Evolutionary conservation across 192 early-diverging fungal genomes (phyloP), one percentile per base, ranked within the genome.

Genomic region (Irineochytrium annulatum): DNA sequence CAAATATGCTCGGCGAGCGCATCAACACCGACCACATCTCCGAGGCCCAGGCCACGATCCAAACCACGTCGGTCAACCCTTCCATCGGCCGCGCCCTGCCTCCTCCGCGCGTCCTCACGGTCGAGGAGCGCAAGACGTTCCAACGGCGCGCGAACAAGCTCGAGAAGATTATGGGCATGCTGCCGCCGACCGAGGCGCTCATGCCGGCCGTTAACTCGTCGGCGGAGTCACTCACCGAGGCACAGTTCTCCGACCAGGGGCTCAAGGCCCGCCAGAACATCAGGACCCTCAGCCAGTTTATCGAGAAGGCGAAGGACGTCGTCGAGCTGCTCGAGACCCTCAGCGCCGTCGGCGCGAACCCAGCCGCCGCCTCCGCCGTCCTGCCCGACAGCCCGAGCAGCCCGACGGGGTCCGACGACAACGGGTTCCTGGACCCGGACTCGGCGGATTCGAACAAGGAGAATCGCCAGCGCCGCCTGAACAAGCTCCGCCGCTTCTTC

Each of bases 401-500:
- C 53, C 24, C 17, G 0, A 17, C 26, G 13, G 14, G 11, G 27
- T 13, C 13, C 13, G 48, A 56, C 17, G 41, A 34, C 27, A 41
- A 59, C 14, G 26, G 14, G 19, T 24, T 29, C 22, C 28, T 60
- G 14, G 34, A 53, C 3, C 35, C 30, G 24, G 34, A 14, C 16
- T 31, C 44, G 2, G 63, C 32, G 22, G 67, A 69, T 22, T 17
- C 46, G n/a, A 43, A 31, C 5, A 76, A 70, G 48, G 67, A 76
- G 35, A 34, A 31, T 24, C 35, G 60, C 53, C 62, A 60, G 39
- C 34, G 45, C 34, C 48, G 67, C 19, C 32, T 77, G 41, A 61
- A 68, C 44, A 77, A 77, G 46, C 57, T 77, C 14, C 63, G 65
- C n/a, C 75, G 72, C 51, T 68, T 77, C 59, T 73, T 77, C 34